Conservation (phyloP, 371 early-diverging fungal species). For the Sporodiniella umbellata region DNA sequence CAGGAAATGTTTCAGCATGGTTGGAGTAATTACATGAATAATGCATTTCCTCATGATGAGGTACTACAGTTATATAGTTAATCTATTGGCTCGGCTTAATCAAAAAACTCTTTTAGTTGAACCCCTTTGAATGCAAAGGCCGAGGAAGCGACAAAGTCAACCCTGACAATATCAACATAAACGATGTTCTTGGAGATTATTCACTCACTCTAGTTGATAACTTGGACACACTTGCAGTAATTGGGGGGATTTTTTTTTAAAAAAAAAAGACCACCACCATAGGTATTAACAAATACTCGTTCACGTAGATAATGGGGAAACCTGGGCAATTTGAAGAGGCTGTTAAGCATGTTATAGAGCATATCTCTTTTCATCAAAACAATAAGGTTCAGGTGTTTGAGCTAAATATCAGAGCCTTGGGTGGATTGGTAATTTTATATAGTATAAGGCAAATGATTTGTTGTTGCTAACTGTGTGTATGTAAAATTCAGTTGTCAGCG, state of each 20-base stretch:
- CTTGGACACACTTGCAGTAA: conserved; percentile 82
- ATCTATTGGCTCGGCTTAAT: too few species aligned
- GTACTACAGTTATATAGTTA: too few species aligned
- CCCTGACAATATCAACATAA: conserved; percentile 62
- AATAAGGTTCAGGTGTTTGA: conserved; percentile 94
- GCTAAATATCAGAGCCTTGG: conserved; percentile 87
- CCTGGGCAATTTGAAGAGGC: conserved; percentile 68
- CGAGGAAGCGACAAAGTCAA: conserved; percentile 72
- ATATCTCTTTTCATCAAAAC: conserved; percentile 77
- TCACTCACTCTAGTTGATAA: conserved; percentile 89
- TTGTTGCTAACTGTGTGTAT: neutral
- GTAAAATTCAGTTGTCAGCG: conserved; percentile 61
- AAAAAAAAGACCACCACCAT: too few species aligned
- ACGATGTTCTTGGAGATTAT: conserved; percentile 93
- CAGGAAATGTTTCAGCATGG: conserved; percentile 89
- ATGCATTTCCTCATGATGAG: conserved; percentile 92
- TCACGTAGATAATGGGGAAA: conserved; percentile 63
- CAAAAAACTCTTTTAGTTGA: conserved; percentile 47
- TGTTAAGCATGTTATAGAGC: conserved; percentile 60
- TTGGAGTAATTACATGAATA: conserved; percentile 75
- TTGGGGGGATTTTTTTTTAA: too few species aligned
- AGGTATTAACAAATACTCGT: too few species aligned
- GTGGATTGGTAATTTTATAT: conserved; percentile 83
- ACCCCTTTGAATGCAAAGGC: conserved; percentile 82
- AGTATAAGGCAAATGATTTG: neutral